Base-by-base conservation (phyloP, 805 yeast genomes). In the Pichia paraexigua region DNA sequence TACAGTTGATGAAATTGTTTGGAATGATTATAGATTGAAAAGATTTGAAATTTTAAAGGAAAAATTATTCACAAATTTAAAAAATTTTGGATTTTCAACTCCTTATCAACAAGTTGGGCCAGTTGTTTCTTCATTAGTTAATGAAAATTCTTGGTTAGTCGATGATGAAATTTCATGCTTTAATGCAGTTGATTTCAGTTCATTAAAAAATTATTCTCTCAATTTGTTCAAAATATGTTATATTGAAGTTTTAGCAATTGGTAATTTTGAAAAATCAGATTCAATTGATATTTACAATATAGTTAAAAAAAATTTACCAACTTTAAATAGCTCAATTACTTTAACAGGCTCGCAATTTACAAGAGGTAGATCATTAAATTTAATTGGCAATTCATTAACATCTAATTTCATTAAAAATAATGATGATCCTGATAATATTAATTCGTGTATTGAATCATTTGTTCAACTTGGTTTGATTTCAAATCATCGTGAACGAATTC, bases 381-480 rank as follows among this genome's bases (percentile, higher is more conserved):
- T 82, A 41, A 32, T 32, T 15, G 73, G 78, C 17, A 52, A 61
- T 7, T 69, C 68, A 8, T 64, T 70, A 27, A 63, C 66, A 1
- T 71, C 65, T 53, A 73, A 81, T 56, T 83, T 66, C 56, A 81
- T 81, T 49, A 66, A 72, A 27, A 53, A 59, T 1, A 68, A 85
- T 47, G 78, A 75, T 44, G 97, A 91, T 65, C 71, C 76, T 4
- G 71, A 81, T 50, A 88, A 92, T 63, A 76, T 85, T 52, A 92
- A 92, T 63, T 85, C 96, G 0, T 87, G 95, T 65, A 79, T 90
- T 58, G 95, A 87, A 58, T 80, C 87, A 60, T 81, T 79, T 55
- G 71, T 83, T 45, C 96, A 89, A 66, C 65, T 88, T 39, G 89
- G 86, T 15, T 60, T 73, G 55, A 50, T 71, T 51, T 59, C 72